phyloP scores from a whole-genome alignment of 495 filamentous ascomycete species.

The Pseudoneurospora amorphoporcata region DNA sequence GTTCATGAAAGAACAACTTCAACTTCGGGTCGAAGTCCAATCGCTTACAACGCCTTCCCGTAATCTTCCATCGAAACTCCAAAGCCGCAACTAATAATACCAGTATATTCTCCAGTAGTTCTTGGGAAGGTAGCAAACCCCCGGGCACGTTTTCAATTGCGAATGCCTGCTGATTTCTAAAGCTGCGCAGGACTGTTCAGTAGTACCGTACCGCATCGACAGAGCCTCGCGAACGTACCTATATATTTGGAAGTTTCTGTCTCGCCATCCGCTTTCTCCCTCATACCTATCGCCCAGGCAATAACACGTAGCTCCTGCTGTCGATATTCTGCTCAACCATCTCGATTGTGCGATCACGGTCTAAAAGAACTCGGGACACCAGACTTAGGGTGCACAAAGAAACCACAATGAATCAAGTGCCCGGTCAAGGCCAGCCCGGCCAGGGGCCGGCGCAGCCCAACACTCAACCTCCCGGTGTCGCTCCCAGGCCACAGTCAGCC shows the following conservation, averaged over 20 bases:
- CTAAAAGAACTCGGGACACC: not conserved
- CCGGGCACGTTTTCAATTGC: not conserved
- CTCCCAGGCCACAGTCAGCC: not conserved
- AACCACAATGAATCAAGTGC: constrained; percentile 21
- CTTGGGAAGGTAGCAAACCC: not conserved
- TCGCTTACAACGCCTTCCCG: not conserved
- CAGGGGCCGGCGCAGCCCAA: constrained; percentile 8
- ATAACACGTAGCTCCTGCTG: not conserved
- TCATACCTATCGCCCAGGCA: not conserved
- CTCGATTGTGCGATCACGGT: not conserved
- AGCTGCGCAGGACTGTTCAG: not conserved
- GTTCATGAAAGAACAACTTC: not conserved
- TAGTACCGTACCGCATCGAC: not conserved
- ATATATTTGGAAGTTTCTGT: not conserved
- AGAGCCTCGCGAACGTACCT: not conserved
- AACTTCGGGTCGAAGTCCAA: not conserved
- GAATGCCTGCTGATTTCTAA: not conserved
- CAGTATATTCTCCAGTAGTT: not conserved
- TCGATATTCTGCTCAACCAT: not conserved
- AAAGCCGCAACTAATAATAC: not conserved
- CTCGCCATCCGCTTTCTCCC: not conserved
- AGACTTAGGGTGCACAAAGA: not conserved
- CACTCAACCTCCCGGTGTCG: constrained; percentile 1
- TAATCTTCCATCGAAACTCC: not conserved
- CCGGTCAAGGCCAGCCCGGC: constrained; percentile 24